phyloP scores from a whole-genome alignment of 768 basidiomycete genomes.

The Stropharia rugosoannulata region DNA sequence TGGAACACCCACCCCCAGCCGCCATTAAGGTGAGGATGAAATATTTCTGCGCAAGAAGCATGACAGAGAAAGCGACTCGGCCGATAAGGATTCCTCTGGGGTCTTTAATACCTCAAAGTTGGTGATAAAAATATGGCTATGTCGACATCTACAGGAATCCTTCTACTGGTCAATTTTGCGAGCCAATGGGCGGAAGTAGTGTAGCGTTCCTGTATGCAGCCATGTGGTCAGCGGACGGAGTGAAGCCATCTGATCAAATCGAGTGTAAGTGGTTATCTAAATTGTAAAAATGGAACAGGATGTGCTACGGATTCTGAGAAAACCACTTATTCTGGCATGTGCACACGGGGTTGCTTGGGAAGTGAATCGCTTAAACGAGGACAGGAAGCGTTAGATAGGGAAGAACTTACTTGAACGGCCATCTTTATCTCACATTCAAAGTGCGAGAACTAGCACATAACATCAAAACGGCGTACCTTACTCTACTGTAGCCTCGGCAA shows the following conservation, averaged over 20 bases:
- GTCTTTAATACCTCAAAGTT: background rate
- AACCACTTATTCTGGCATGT: background rate
- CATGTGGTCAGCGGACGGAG: slow-evolving; percentile 13
- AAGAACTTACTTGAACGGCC: too few relatives aligned
- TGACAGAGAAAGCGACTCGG: background rate
- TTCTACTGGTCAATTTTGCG: too few relatives aligned
- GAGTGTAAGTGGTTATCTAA: background rate
- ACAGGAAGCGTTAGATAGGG: too few relatives aligned
- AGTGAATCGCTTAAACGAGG: too few relatives aligned
- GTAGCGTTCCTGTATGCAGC: background rate
- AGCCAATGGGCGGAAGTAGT: too few relatives aligned
- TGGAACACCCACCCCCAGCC: slow-evolving; percentile 10
- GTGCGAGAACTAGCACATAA: too few relatives aligned
- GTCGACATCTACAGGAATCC: background rate
- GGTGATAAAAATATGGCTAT: slow-evolving; percentile 5
- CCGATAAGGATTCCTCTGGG: background rate
- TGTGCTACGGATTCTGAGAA: slow-evolving; percentile 1
- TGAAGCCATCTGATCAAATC: slow-evolving; percentile 14
- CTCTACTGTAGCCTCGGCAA: too few relatives aligned
- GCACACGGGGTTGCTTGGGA: too few relatives aligned
- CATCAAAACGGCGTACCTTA: too few relatives aligned
- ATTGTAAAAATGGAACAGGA: slow-evolving; percentile 2
- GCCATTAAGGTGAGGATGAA: slow-evolving; percentile 13
- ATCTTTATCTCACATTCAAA: too few relatives aligned
- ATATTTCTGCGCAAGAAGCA: slow-evolving; percentile 8